These are phyloP conservation scores for Corchorus olitorius DNA, from an alignment of 345 rosid genomes.

Conservation along the genomic window DNA sequence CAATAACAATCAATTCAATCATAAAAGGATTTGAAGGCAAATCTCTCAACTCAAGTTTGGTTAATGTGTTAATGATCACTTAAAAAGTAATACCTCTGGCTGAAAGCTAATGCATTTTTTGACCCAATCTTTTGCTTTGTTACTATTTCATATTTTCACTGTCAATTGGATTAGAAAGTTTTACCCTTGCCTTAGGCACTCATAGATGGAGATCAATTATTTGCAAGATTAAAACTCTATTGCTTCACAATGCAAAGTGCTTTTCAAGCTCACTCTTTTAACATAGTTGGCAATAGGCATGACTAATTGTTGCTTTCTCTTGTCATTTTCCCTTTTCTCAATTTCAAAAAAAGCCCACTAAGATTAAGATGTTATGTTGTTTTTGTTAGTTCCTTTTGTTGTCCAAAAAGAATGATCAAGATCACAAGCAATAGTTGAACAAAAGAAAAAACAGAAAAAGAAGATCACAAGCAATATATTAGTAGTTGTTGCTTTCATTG, in stretches of 20 bases:
- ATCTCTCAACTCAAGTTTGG: no score
- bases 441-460: no score
- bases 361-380: conserved; percentile 12
- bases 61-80: background rate
- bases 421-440: background rate
- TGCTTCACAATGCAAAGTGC: background rate
- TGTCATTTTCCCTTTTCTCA: background rate
- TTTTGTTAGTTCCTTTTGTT: background rate
- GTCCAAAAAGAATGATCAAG: conserved; percentile 12
- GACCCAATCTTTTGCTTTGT: background rate
- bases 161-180: background rate
- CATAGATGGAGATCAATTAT: background rate
- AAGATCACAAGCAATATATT: conserved; percentile 16
- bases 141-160: background rate
- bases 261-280: background rate
- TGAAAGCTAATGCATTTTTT: background rate
- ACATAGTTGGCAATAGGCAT: background rate
- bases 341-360: background rate
- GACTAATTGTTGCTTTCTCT: background rate
- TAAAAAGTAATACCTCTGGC: background rate
- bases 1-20: background rate
- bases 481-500: conserved; percentile 27
- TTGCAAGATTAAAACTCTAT: background rate
- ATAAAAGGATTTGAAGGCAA: background rate
- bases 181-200: background rate